Evolutionary conservation across 495 filamentous ascomycete species (phyloP), one percentile per base, ranked within the genome.

Genomic region (Penicillium bialowiezense): DNA sequence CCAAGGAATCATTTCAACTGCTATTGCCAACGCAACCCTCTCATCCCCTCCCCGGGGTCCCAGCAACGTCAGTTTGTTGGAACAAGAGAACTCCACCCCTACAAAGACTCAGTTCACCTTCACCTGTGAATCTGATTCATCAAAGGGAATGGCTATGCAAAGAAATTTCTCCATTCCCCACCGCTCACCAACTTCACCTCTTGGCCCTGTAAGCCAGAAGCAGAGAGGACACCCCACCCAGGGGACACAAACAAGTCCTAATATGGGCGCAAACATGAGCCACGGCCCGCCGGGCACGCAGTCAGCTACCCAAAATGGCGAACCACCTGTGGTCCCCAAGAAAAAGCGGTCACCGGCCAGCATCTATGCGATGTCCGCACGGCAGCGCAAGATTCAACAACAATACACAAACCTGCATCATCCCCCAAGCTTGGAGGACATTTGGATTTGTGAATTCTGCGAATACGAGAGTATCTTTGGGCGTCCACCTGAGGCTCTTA

Each of bases 401-500:
- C 80, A 87, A 56, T 83, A 85, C 48, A 70, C 80, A 41, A 95
- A 95, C 56, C 83, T 79, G 52, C 87, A 88, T 50, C 84, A 93
- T 54, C 86, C 86, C 5, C 85, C 86, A 1, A 78, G 77, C 21
- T 65, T 78, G 26, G 85, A 91, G 52, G 89, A 95, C 51, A 80
- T 88, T 20, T 97, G 91, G 90, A 89, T 97, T 39, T 98, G 93
- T 68, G 90, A 93, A 54, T 91, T 95, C 62, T 92, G 89, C 64
- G 86, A 93, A 58, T 91, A 95, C 58, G 88, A 95, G 63, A 79
- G 81, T 37, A 92, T 95, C 37, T 95, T 95, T 62, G 88, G 91
- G 13, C 73, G 72, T 36, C 86, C 89, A 4, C 93, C 92, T 0
- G 78, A 83, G 54, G 91, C 92, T 34, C 69, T 97, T 41, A 90